Base-by-base conservation (phyloP, 2,329 filamentous ascomycete species). In the Grosmannia clavigera region DNA sequence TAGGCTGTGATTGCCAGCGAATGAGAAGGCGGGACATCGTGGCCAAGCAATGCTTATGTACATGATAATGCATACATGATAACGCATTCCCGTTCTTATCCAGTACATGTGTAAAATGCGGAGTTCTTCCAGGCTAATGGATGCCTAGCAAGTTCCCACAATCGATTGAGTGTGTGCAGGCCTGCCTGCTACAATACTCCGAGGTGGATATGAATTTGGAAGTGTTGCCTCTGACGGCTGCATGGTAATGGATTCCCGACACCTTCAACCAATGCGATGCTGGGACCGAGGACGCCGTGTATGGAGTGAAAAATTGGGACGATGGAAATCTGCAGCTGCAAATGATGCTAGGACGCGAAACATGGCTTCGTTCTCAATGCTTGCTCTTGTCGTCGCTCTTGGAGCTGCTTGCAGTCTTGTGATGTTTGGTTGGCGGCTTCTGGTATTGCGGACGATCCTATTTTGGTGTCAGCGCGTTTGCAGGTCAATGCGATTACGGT, bases 371-470 rank as follows among this genome's bases (percentile, higher is more conserved):
- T 22, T 54, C 52, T 60, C 43, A 61, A 12, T 63, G 60, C 35
- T 59, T 51, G 52, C 56, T 60, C 55, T 63, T 56, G 10, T 46
- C 52, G 46, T 61, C 40, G 51, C 51, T 61, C 33, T 58, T 40
- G 51, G 51, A 58, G 38, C 59, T 48, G 60, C 52, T 54, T 16
- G 55, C 52, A 43, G 64, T 63, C 43, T 66, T 64, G 51, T 65
- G 64, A 29, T 61, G 62, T 38, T 65, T 64, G 11, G 5, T 29
- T 31, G 27, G 50, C 9, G 60, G 50, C 12, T 63, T 62, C 57
- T 68, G 35, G 61, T 66, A 63, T 54, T 60, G 60, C 5, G 61
- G 60, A 5, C 63, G 63, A 38, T 64, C 59, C 60, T 60, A 43
- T 3, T 5, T 38, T 3, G 4, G 25, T 29, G 50, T 58, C 40